Evolutionary conservation across 202 grass and related monocot genomes (phyloP).

Genomic region (Panicum hallii): DNA sequence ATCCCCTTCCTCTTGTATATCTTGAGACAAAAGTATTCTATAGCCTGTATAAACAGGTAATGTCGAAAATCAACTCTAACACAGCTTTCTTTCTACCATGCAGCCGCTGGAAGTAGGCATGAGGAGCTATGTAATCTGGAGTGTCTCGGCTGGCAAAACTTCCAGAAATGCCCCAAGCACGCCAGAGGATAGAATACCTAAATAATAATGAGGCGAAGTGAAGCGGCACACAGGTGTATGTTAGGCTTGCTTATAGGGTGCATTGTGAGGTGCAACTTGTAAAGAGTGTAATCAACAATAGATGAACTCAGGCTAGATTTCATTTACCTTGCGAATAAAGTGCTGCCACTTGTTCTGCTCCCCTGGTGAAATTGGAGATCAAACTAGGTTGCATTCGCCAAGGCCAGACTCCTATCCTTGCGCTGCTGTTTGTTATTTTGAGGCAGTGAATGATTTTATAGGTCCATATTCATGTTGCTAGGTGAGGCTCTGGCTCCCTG

Average conservation of each 20-base stretch:
- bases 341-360: not conserved
- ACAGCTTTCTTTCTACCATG: slow-evolving; percentile 1
- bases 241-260: slow-evolving; percentile 35
- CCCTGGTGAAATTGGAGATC: too few species aligned
- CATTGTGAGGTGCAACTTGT: slow-evolving; percentile 34
- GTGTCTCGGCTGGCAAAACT: not conserved
- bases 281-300: slow-evolving; percentile 27
- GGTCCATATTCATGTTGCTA: not conserved
- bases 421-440: too few species aligned
- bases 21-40: not conserved
- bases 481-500: not conserved
- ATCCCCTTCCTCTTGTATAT: not conserved
- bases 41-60: too few species aligned
- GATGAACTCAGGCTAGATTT: slow-evolving; percentile 3
- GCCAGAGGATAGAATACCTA: slow-evolving; percentile 30
- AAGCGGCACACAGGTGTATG: slow-evolving; percentile 7
- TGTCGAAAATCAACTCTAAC: not conserved
- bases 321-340: slow-evolving; percentile 31
- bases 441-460: not conserved
- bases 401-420: too few species aligned
- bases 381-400: too few species aligned
- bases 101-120: slow-evolving; percentile 30
- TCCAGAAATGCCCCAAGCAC: slow-evolving; percentile 2
- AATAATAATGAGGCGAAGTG: slow-evolving; percentile 8
- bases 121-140: not conserved